A percentile compares a stretch with the other conserved stretches of the same genome.
These are phyloP conservation scores for Erythrophleum fordii DNA, from an alignment of 306 rosid genomes.

Conservation along the genomic window DNA sequence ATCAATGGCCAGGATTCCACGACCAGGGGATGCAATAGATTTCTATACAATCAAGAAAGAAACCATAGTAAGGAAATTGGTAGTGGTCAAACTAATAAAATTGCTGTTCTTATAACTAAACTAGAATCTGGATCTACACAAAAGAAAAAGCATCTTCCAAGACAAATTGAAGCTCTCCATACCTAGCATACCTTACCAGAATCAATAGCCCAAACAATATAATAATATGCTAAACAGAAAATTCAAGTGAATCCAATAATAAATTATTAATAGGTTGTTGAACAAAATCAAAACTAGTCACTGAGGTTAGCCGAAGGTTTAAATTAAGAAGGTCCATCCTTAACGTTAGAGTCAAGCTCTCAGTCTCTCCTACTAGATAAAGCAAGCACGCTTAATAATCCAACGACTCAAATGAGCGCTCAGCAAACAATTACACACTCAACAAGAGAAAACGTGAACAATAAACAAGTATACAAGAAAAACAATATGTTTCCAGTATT, in stretches of 20 bases:
- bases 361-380: background rate
- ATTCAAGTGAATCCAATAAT: background rate
- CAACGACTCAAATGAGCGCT: background rate
- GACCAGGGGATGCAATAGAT: slow-evolving; percentile 93
- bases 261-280: background rate
- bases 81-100: background rate
- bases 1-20: slow-evolving; percentile 97
- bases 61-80: slow-evolving; percentile 8
- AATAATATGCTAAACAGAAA: background rate
- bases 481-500: background rate
- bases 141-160: slow-evolving; percentile 16
- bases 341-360: background rate
- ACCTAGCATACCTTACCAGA: background rate
- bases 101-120: background rate
- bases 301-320: background rate
- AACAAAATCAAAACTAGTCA: background rate
- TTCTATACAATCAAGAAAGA: slow-evolving; percentile 56
- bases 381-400: background rate
- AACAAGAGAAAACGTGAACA: background rate
- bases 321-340: slow-evolving; percentile 20
- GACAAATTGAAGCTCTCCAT: slow-evolving; percentile 9
- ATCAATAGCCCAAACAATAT: slow-evolving; percentile 10
- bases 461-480: background rate
- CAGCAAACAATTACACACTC: background rate
- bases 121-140: background rate